phyloP scores from a whole-genome alignment of 2,329 filamentous ascomycete species.

The Ambrosiella beaveri region DNA sequence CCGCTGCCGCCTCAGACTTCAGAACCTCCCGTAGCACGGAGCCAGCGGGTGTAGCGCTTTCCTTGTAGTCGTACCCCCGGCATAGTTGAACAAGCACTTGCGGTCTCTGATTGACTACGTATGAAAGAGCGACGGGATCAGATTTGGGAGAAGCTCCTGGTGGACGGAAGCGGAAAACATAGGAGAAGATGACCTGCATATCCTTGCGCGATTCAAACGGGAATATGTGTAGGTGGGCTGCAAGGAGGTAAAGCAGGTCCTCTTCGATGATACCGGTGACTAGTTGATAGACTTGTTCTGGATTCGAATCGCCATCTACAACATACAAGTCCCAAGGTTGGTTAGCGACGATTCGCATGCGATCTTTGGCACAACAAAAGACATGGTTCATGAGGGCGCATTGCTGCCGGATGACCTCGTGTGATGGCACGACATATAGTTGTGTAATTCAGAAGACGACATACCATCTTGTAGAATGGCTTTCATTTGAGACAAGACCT shows the following conservation, averaged over 20 bases:
- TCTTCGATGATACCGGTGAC: conserved; percentile 74
- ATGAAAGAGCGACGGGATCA: conserved; percentile 72
- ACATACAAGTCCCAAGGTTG: neutral
- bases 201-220: conserved; percentile 96
- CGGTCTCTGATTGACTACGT: conserved; percentile 71
- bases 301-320: conserved; percentile 65
- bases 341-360: too few relatives aligned
- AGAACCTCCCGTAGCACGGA: conserved; percentile 73
- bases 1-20: conserved; percentile 80
- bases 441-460: conserved; percentile 14
- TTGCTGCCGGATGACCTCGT: neutral
- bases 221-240: conserved; percentile 63
- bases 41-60: conserved; percentile 82
- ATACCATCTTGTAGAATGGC: conserved; percentile 78
- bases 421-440: neutral
- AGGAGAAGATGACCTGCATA: conserved; percentile 87
- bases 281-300: conserved; percentile 75
- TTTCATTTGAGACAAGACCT: conserved; percentile 81
- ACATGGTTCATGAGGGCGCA: neutral
- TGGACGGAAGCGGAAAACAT: conserved; percentile 78
- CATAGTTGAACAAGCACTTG: conserved; percentile 80
- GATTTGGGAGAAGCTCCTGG: conserved; percentile 46
- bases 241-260: conserved; percentile 72
- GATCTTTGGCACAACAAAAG: too few relatives aligned
- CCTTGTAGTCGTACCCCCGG: conserved; percentile 73